phyloP scores from a whole-genome alignment of 495 filamentous ascomycete species.

The Penicillium subrubescens region DNA sequence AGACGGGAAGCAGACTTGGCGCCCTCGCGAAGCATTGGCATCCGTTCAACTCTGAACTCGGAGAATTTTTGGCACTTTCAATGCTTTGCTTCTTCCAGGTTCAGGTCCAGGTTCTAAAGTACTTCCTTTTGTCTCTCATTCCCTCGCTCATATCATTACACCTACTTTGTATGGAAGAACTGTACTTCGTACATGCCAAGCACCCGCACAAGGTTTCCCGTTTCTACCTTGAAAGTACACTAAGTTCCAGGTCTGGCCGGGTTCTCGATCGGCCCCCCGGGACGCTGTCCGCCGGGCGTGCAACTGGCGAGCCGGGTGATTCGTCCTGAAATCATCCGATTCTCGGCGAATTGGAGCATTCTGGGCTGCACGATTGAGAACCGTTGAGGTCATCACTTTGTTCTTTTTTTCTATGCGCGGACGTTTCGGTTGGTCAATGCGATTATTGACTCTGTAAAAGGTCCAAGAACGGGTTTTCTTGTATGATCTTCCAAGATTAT shows the following conservation, averaged over 20 bases:
- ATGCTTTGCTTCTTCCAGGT: neutral
- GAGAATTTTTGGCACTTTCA: neutral
- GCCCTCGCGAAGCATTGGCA: neutral
- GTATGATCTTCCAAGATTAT: neutral
- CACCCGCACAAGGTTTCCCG: neutral
- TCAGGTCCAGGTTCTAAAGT: neutral
- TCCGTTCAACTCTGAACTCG: neutral
- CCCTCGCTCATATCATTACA: neutral
- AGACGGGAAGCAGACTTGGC: neutral
- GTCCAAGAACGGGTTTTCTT: neutral
- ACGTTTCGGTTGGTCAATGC: neutral
- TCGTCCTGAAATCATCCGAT: conserved; percentile 21
- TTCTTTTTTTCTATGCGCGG: conserved; percentile 8
- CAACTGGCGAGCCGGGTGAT: conserved; percentile 18
- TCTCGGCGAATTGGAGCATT: conserved; percentile 23
- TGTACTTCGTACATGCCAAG: neutral
- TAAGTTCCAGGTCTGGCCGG: conserved; percentile 17
- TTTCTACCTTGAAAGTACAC: too few species aligned
- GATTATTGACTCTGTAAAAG: neutral
- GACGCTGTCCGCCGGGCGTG: conserved; percentile 19
- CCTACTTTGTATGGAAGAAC: neutral
- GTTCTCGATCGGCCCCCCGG: conserved; percentile 19
- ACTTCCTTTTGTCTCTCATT: neutral
- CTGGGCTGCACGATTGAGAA: conserved; percentile 5
- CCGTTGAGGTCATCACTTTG: conserved; percentile 9